Base-by-base conservation (phyloP, 495 filamentous ascomycete species). In the Emericellopsis terricola region DNA sequence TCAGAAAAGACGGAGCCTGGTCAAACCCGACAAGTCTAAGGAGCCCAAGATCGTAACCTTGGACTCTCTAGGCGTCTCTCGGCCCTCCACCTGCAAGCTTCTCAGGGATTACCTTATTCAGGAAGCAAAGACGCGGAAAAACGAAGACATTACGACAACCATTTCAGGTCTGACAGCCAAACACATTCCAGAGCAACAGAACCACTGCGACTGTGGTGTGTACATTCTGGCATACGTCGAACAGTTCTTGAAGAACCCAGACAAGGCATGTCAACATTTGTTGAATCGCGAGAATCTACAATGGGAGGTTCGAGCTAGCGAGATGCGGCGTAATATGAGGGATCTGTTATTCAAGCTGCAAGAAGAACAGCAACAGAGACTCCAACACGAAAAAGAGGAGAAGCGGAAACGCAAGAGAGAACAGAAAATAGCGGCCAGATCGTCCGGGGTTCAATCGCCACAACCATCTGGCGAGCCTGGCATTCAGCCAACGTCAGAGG, bases 171-270 rank as follows among this genome's bases (percentile, higher is more conserved):
- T 79, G 53, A 81, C 65, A 38, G 81, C 73, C 15, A 70, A 64
- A 29, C 53, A 57, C 19, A 75, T 91, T 14, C 89, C 91, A 1
- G 47, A 69, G 33, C 89, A 97, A 52, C 57, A 69, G 10, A 97
- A 96, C 41, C 78, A 60, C 46, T 85, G 69, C 28, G 89, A 97
- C 50, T 97, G 89, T 48, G 89, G 89, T 2, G 50, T 94, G 1
- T 96, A 73, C 49, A 55, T 96, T 7, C 53, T 94, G 8, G 78
- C 71, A 3, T 97, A 96, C 41, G 50, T 89, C 17, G 70, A 81
- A 42, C 73, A 76, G 41, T 94, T 97, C 38, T 63, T 85, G 2
- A 53, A 68, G 33, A 45, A 76, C 33, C 84, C 83, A 3, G 67
- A 75, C 30, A 41, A 37, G 2, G 91, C 91, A 32, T 55, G 59